Evolutionary conservation across 768 basidiomycete species (phyloP), one percentile per base, ranked within the genome.

Genomic region (Dentipellis fragilis): DNA sequence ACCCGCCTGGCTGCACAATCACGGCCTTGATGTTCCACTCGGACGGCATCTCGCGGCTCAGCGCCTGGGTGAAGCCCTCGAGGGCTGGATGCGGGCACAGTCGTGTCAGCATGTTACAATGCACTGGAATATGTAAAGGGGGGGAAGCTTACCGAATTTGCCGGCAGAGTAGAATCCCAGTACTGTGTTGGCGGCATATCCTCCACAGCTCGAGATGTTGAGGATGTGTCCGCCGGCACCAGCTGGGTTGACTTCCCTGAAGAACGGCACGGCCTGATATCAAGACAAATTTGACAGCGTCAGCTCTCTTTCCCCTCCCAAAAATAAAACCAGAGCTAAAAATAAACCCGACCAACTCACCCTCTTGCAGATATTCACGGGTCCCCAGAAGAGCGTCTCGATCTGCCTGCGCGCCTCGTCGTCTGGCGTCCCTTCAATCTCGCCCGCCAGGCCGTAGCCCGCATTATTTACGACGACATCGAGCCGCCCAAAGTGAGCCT

Each of bases 91-190:
- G n/a, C 7, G 7, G 16, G 14, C 1, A 17, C 8, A 12, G 14
- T 7, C n/a, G n/a, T 19, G n/a, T 19, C 10, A 55, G n/a, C 3
- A 9, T 48, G 29, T n/a, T n/a, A n/a, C n/a, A n/a, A n/a, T 48
- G 9, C 45, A 19, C 6, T 6, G 29, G 29, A 29, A 29, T 6
- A 29, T 3, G 4, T 3, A 10, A 7, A 12, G 10, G 14, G 21
- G 12, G 29, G 8, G 12, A n/a, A 17, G 36, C 70, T 10, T 42
- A 73, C 72, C 72, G 51, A 72, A 73, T 60, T 72, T 73, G 38
- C 62, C 66, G 14, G 70, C 68, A 19, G 61, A 62, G 58, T 72
- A 72, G 58, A 65, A 72, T 3, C 68, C 60, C 21, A 70, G 48
- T 8, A 59, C 64, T 2, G 68, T 67, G 49, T 67, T 68, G 11